Evolutionary conservation across 2,329 filamentous ascomycete genomes (phyloP).

Genomic region (Fonsecaea pedrosoi): DNA sequence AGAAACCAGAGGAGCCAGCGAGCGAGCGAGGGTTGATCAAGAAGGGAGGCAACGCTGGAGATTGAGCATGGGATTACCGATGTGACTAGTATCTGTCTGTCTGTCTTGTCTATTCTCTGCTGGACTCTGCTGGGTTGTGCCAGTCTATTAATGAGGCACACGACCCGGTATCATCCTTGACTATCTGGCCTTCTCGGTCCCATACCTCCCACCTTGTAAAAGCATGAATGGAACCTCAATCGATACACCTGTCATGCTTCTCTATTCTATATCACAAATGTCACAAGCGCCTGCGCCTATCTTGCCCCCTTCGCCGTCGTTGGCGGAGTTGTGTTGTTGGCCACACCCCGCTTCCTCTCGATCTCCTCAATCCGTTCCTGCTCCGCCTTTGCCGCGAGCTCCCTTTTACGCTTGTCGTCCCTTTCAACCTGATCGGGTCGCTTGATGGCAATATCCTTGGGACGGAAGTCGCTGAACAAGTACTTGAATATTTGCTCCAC

Average conservation of each 20-base stretch:
- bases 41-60: neutral
- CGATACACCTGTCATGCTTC: neutral
- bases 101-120: neutral
- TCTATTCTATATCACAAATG: neutral
- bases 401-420: slow-evolving; percentile 72
- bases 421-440: slow-evolving; percentile 83
- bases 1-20: too few relatives aligned
- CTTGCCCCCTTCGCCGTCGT: neutral
- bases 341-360: slow-evolving; percentile 39
- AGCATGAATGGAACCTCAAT: neutral
- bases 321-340: slow-evolving; percentile 29
- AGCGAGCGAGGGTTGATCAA: too few relatives aligned
- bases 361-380: slow-evolving; percentile 40
- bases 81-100: neutral
- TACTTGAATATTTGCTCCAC: slow-evolving; percentile 87
- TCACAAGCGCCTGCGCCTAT: neutral
- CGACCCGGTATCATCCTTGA: neutral
- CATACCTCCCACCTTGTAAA: neutral
- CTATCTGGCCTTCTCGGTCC: neutral
- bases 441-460: slow-evolving; percentile 89
- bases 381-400: slow-evolving; percentile 55
- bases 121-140: neutral
- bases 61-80: neutral
- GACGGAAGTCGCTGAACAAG: slow-evolving; percentile 86
- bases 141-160: neutral